Conservation (phyloP, 2,329 filamentous ascomycete species). For the Coniochaeta sp. region DNA sequence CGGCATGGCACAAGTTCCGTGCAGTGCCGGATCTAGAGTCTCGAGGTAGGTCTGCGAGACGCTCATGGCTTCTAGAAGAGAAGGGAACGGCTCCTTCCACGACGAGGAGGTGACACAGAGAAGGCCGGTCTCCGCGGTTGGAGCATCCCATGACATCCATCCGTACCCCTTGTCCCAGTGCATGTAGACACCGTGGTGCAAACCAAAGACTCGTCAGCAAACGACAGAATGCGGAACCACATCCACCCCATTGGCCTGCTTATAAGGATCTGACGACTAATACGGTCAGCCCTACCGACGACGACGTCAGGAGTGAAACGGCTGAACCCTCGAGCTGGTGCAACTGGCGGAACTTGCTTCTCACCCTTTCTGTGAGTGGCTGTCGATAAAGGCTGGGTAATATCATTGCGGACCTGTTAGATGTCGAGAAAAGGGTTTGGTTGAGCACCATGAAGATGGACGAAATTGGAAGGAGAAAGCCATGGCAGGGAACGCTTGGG, state of each 20-base stretch:
- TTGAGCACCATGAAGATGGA: too few species aligned
- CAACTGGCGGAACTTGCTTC: not conserved
- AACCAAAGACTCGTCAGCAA: not conserved
- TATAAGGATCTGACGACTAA: not conserved
- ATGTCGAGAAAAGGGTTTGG: too few species aligned
- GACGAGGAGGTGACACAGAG: too few species aligned
- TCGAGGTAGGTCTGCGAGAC: too few species aligned
- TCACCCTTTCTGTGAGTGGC: too few species aligned
- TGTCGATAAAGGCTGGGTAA: not conserved
- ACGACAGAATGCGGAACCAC: not conserved
- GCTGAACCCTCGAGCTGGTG: not conserved
- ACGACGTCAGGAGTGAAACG: not conserved
- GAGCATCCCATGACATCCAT: too few species aligned
- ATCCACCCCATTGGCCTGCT: not conserved
- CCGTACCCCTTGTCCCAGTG: too few species aligned
- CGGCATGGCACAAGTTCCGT: not conserved
- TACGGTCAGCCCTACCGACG: not conserved
- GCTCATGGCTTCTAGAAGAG: not conserved
- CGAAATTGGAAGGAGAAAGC: too few species aligned
- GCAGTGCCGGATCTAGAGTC: not conserved
- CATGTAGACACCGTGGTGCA: not conserved
- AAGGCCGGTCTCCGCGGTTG: too few species aligned
- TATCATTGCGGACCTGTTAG: too few species aligned
- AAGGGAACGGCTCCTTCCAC: too few species aligned
- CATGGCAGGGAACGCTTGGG: too few species aligned